Percentiles rank a stretch among this genome's conserved stretches.
These are phyloP conservation scores for Sugiyamaella neomexicana DNA, from an alignment of 1,139 yeast genomes.

Conservation along the genomic window DNA sequence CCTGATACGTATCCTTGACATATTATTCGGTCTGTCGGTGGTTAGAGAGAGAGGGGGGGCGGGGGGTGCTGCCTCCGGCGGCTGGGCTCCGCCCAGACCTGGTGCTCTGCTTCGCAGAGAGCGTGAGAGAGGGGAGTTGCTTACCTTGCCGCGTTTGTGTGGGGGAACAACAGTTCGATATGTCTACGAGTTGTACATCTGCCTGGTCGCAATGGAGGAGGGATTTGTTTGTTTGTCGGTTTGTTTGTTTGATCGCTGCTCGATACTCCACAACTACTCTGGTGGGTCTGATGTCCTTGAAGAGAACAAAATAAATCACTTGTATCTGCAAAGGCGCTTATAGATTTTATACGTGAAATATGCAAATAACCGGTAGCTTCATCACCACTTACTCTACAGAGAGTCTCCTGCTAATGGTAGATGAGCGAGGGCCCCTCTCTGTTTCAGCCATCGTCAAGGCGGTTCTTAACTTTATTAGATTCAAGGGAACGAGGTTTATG, in stretches of 20 bases:
- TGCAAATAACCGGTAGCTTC: slow-evolving; percentile 9
- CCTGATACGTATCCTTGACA: neutral
- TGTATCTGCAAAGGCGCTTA: neutral
- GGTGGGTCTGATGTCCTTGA: neutral
- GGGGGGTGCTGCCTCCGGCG: neutral
- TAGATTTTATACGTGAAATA: neutral
- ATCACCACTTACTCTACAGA: neutral
- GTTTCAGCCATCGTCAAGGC: neutral
- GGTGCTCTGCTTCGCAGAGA: neutral
- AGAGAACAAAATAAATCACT: neutral
- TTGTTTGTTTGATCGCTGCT: too few species aligned
- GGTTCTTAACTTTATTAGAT: too few species aligned
- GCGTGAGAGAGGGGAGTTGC: too few species aligned
- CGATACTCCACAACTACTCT: neutral
- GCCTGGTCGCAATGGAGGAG: neutral
- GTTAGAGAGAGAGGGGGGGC: neutral
- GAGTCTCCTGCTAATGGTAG: neutral
- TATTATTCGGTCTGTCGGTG: neutral
- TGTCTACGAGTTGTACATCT: slow-evolving; percentile 7
- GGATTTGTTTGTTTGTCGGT: too few species aligned
- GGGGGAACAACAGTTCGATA: neutral
- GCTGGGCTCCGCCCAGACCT: neutral
- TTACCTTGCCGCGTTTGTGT: slow-evolving; percentile 9
- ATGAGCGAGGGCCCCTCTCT: neutral
- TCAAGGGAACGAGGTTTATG: too few species aligned